phyloP scores from a whole-genome alignment of 2,329 filamentous ascomycete genomes.

The Ascochyta rabiei region DNA sequence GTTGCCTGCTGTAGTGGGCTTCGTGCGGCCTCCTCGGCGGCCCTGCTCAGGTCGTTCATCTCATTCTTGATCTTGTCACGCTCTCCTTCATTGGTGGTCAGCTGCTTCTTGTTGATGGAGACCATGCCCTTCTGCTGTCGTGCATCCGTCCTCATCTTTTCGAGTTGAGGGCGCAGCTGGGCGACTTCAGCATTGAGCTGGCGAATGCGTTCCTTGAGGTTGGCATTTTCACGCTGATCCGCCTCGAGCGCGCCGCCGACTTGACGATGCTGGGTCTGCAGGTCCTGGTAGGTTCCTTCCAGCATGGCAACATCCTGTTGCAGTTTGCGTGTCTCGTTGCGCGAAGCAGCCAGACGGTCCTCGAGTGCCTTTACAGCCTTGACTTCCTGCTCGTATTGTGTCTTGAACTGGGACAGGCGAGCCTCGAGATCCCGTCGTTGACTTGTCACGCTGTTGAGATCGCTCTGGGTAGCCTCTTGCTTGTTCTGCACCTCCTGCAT shows the following conservation, averaged over 20 bases:
- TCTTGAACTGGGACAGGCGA: conserved; percentile 81
- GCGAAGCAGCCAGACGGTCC: conserved; percentile 77
- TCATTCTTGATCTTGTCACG: conserved; percentile 86
- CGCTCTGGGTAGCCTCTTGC: conserved; percentile 77
- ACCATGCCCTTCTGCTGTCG: conserved; percentile 95
- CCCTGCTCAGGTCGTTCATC: conserved; percentile 70
- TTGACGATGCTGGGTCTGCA: conserved; percentile 82
- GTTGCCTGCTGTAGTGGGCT: conserved; percentile 40
- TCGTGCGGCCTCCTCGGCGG: conserved; percentile 59
- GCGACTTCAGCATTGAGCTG: conserved; percentile 81
- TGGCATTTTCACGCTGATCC: conserved; percentile 87
- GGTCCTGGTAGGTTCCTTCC: conserved; percentile 79
- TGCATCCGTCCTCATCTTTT: conserved; percentile 90
- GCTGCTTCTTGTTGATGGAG: conserved; percentile 98
- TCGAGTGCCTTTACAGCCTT: conserved; percentile 84
- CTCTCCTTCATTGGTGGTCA: conserved; percentile 86
- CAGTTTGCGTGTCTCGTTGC: conserved; percentile 81
- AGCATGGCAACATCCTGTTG: conserved; percentile 83
- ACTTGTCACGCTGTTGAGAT: conserved; percentile 77
- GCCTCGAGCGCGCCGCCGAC: conserved; percentile 75
- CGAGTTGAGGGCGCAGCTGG: conserved; percentile 85
- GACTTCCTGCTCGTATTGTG: conserved; percentile 92
- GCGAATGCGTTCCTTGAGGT: conserved; percentile 85
- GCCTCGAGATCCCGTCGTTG: conserved; percentile 95
- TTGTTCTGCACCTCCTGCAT: conserved; percentile 92